A percentile compares a stretch with the other conserved stretches of the same genome.
Conservation (phyloP, 208 protist genomes). For the Leptomonas pyrrhocoris region DNA sequence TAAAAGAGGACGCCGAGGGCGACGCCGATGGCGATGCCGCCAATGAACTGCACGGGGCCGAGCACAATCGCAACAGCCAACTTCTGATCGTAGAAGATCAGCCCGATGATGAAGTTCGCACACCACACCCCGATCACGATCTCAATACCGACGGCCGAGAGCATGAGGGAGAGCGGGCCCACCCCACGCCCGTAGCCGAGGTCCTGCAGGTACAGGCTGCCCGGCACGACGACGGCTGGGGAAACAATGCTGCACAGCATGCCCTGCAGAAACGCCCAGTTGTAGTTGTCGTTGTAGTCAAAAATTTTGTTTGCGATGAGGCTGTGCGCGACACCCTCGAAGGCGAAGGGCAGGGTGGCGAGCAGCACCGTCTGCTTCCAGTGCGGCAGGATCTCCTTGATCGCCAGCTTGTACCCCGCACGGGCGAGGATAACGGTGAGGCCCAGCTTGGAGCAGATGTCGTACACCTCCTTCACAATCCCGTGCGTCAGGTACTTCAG, state of each 20-base stretch:
- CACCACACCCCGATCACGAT: slow-evolving; percentile 81
- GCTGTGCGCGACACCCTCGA: slow-evolving; percentile 67
- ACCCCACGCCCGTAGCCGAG: slow-evolving; percentile 66
- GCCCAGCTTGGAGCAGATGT: slow-evolving; percentile 69
- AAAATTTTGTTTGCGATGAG: slow-evolving; percentile 79
- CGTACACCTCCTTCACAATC: slow-evolving; percentile 53
- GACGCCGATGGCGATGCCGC: slow-evolving; percentile 60
- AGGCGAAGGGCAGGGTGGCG: slow-evolving; percentile 62
- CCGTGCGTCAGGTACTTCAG: slow-evolving; percentile 67
- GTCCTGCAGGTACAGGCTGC: slow-evolving; percentile 72
- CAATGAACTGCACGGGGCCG: slow-evolving; percentile 76
- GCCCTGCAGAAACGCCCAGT: slow-evolving; percentile 81
- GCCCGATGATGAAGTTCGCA: slow-evolving; percentile 76
- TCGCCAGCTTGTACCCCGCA: slow-evolving; percentile 72
- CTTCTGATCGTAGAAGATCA: slow-evolving; percentile 69
- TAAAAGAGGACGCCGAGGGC: slow-evolving; percentile 66
- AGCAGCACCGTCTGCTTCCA: slow-evolving; percentile 75
- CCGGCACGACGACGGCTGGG: slow-evolving; percentile 77
- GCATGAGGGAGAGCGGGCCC: slow-evolving; percentile 69
- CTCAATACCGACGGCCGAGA: slow-evolving; percentile 73
- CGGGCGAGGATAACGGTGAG: slow-evolving; percentile 77
- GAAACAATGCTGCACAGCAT: slow-evolving; percentile 80
- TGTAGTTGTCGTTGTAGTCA: slow-evolving; percentile 68
- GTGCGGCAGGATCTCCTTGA: slow-evolving; percentile 69
- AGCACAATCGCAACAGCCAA: slow-evolving; percentile 59